Percentiles rank a stretch among this genome's conserved stretches.
Conservation (phyloP, 768 basidiomycete species). For the Leccinum subtestaceum region DNA sequence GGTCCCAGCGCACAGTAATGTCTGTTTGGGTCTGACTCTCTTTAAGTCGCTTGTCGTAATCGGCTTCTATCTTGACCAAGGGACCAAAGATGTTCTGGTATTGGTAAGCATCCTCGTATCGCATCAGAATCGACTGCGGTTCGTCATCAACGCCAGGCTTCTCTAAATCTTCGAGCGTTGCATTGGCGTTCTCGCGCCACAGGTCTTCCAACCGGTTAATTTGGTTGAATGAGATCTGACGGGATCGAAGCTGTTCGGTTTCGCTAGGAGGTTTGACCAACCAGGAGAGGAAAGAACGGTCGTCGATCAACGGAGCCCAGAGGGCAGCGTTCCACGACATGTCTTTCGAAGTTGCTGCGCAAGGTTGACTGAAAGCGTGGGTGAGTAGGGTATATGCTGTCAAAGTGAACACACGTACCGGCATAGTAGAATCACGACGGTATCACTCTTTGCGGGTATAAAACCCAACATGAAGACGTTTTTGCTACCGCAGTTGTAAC, state of each 20-base stretch:
- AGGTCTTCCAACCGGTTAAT: constrained; percentile 97
- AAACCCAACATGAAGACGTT: constrained; percentile 99
- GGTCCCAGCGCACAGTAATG: constrained; percentile 94
- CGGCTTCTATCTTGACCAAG: constrained; percentile 98
- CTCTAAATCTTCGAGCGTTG: constrained; percentile 94
- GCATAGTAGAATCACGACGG: constrained; percentile 95
- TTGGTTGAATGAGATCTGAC: constrained; percentile 95
- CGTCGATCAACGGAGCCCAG: constrained; percentile 98
- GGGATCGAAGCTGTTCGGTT: constrained; percentile 91
- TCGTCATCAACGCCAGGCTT: constrained; percentile 98
- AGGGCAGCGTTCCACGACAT: constrained; percentile 98
- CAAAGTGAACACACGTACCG: constrained; percentile 52
- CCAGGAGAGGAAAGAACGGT: constrained; percentile 99
- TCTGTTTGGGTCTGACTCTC: constrained; percentile 99
- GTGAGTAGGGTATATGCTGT: background rate
- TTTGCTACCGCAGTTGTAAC: constrained; percentile 98
- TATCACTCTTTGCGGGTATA: constrained; percentile 98
- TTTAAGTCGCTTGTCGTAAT: constrained; percentile 97
- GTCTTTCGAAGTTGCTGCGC: constrained; percentile 94
- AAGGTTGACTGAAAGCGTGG: constrained; percentile 73
- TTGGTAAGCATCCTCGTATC: constrained; percentile 98
- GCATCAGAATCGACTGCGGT: constrained; percentile 84
- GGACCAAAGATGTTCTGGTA: constrained; percentile 99
- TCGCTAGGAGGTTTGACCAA: constrained; percentile 96
- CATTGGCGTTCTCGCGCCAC: constrained; percentile 94